phyloP scores from a whole-genome alignment of 371 early-diverging fungal genomes.

The Dichotomocladium elegans region DNA sequence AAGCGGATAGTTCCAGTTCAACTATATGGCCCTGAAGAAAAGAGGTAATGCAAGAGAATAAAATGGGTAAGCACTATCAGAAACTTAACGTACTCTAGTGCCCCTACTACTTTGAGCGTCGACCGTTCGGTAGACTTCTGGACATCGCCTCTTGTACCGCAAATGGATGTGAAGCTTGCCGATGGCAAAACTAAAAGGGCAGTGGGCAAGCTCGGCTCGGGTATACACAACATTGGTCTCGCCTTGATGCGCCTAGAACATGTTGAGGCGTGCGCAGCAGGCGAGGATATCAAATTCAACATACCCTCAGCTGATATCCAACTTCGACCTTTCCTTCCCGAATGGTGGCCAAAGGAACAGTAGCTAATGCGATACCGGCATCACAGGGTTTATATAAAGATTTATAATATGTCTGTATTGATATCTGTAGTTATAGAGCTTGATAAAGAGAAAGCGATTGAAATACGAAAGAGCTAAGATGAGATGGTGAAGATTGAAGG shows the following conservation, averaged over 20 bases:
- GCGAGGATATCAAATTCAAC: constrained; percentile 18
- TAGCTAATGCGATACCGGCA: no score
- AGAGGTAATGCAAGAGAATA: constrained; percentile 14
- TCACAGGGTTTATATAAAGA: background rate
- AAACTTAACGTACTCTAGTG: constrained; percentile 11
- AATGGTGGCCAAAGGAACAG: constrained; percentile 51
- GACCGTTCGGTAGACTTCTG: constrained; percentile 20
- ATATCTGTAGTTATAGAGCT: no score
- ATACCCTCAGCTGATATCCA: constrained; percentile 35
- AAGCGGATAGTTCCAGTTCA: constrained; percentile 91
- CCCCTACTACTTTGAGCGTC: constrained; percentile 31
- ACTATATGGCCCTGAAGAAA: constrained; percentile 33
- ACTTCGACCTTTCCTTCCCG: constrained; percentile 51
- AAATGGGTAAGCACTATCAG: background rate
- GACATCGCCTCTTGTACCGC: constrained; percentile 31
- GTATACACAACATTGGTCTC: constrained; percentile 76
- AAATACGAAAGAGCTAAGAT: no score
- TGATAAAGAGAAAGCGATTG: no score
- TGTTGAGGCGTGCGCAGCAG: constrained; percentile 30
- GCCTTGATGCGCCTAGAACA: constrained; percentile 84
- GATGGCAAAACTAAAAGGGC: constrained; percentile 37
- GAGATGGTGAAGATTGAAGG: no score
- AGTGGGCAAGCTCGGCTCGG: constrained; percentile 64
- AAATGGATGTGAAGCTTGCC: constrained; percentile 42
- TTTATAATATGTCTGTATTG: background rate